Evolutionary conservation across 2,329 filamentous ascomycete species (phyloP).

Genomic region (Dactylellina parvicollis): DNA sequence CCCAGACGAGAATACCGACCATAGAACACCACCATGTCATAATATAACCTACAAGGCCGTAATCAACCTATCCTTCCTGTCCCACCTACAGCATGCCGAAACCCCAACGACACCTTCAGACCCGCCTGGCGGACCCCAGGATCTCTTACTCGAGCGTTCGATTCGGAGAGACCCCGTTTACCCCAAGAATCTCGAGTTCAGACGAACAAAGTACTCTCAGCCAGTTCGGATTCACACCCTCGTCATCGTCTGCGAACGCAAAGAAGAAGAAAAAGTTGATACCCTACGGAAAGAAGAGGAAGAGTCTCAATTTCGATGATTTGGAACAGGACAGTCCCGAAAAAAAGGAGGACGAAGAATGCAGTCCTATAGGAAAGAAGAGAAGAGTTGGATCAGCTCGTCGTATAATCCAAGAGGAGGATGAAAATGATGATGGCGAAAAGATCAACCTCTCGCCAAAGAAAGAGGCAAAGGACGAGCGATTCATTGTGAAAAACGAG

Average conservation of each 20-base stretch:
- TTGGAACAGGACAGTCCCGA: conserved; percentile 7
- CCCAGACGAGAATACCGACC: not conserved
- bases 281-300: conserved; percentile 32
- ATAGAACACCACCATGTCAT: no score
- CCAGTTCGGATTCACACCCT: conserved; percentile 46
- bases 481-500: conserved; percentile 19
- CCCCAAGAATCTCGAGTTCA: not conserved
- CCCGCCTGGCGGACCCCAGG: conserved; percentile 23
- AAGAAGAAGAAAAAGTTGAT: conserved; percentile 23
- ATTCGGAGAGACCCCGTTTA: conserved; percentile 28
- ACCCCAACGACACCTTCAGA: conserved; percentile 16
- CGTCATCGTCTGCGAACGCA: conserved; percentile 3
- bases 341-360: conserved; percentile 12
- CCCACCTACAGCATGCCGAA: conserved; percentile 17
- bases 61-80: conserved; percentile 17
- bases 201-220: conserved; percentile 43
- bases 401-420: conserved; percentile 9
- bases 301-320: conserved; percentile 32
- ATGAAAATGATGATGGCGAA: not conserved
- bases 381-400: conserved; percentile 4
- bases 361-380: conserved; percentile 21
- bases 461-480: conserved; percentile 5
- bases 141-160: conserved; percentile 27
- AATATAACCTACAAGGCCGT: not conserved
- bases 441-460: not conserved